These are phyloP conservation scores for Entoloma clypeatum DNA, from an alignment of 1,284 basidiomycete genomes.

Conservation along the genomic window DNA sequence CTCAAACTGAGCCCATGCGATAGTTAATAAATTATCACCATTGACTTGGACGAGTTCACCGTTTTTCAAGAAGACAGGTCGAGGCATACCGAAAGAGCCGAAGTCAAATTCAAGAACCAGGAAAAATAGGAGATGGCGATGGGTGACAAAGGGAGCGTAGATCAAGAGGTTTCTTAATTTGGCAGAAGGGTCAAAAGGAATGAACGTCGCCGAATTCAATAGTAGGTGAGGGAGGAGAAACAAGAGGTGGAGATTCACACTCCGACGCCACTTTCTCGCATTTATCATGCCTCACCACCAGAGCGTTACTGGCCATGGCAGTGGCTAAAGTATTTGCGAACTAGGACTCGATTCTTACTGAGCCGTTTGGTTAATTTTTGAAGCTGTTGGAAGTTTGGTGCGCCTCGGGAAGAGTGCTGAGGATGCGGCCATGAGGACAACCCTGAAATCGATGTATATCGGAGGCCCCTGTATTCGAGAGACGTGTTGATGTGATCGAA, in stretches of 20 bases:
- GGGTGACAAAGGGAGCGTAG: slow-evolving; percentile 15
- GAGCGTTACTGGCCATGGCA: too few species aligned
- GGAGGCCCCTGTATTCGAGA: too few species aligned
- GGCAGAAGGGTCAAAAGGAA: slow-evolving; percentile 20
- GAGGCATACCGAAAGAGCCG: slow-evolving; percentile 33
- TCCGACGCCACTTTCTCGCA: too few species aligned
- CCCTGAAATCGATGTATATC: too few species aligned
- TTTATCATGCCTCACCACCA: too few species aligned
- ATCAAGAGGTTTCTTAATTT: slow-evolving; percentile 17
- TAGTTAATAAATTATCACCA: slow-evolving; percentile 47
- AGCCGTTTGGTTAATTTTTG: too few species aligned
- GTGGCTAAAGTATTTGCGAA: too few species aligned
- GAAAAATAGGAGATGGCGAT: slow-evolving; percentile 28
- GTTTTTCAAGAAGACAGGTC: slow-evolving; percentile 62
- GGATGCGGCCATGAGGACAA: too few species aligned
- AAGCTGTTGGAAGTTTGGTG: too few species aligned
- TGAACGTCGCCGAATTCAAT: slow-evolving; percentile 19
- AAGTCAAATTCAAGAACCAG: slow-evolving; percentile 28
- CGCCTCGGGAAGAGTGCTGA: too few species aligned
- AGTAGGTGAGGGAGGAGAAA: slow-evolving; percentile 36
- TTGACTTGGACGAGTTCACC: slow-evolving; percentile 80
- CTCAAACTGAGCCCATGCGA: slow-evolving; percentile 19
- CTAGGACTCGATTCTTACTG: too few species aligned
- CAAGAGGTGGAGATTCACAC: slow-evolving; percentile 38
- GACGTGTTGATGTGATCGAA: too few species aligned